Percentiles rank a stretch among this genome's conserved stretches.
phyloP scores from a whole-genome alignment of 805 yeast genomes.

The Millerozyma miso region DNA sequence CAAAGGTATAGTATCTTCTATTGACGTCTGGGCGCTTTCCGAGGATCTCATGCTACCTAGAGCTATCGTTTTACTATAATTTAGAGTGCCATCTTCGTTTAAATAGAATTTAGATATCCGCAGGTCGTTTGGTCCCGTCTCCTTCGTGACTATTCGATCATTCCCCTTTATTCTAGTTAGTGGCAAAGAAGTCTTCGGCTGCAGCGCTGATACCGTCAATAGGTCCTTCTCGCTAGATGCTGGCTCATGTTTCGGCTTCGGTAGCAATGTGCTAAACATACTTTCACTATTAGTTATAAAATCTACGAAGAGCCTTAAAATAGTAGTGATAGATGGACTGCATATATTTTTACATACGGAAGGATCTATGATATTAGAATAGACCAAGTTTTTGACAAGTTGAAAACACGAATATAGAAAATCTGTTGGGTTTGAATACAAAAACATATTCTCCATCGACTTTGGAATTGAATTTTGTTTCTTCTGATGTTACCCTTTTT shows the following conservation, averaged over 20 bases:
- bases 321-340: neutral
- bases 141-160: slow-evolving; percentile 1
- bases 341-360: neutral
- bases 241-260: neutral
- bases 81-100: slow-evolving; percentile 23
- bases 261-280: slow-evolving; percentile 7
- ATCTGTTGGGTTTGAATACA: slow-evolving; percentile 8
- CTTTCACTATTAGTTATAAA: neutral
- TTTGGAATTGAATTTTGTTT: slow-evolving; percentile 13
- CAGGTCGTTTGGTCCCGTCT: slow-evolving; percentile 2
- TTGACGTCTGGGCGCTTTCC: slow-evolving; percentile 41
- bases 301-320: too few species aligned
- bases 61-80: slow-evolving; percentile 24
- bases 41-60: slow-evolving; percentile 7
- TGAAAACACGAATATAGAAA: slow-evolving; percentile 17
- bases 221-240: neutral
- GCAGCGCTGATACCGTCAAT: neutral
- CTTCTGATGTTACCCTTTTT: slow-evolving; percentile 13
- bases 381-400: slow-evolving; percentile 22
- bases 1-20: slow-evolving; percentile 59
- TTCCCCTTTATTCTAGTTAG: neutral
- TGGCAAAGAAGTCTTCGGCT: slow-evolving; percentile 1
- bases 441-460: slow-evolving; percentile 18
- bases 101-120: slow-evolving; percentile 19
- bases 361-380: slow-evolving; percentile 10